phyloP scores from a whole-genome alignment of 164 flowering plant genomes.

The Houttuynia cordata region DNA sequence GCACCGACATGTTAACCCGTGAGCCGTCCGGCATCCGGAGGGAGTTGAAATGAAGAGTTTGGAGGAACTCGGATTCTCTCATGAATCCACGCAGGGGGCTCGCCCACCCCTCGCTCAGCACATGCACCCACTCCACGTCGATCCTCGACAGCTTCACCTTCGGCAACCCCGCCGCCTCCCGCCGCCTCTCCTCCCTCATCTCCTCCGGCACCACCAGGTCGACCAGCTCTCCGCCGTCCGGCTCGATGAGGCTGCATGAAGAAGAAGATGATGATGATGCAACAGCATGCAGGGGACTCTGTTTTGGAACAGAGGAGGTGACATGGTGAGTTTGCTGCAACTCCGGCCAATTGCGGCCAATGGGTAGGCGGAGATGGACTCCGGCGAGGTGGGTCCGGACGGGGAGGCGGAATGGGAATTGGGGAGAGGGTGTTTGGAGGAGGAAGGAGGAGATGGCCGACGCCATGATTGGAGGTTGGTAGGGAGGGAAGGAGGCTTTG shows the following conservation, averaged over 20 bases:
- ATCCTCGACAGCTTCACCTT: conserved; percentile 49
- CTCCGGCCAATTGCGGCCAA: neutral
- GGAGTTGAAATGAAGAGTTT: conserved; percentile 95
- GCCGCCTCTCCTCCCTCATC: conserved; percentile 25
- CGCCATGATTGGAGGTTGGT: too few relatives aligned
- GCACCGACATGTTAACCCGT: conserved; percentile 92
- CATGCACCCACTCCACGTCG: conserved; percentile 91
- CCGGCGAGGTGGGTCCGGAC: neutral
- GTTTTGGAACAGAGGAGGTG: neutral
- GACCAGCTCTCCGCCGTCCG: conserved; percentile 84
- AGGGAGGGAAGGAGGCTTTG: too few relatives aligned
- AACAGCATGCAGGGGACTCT: neutral
- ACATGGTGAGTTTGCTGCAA: neutral
- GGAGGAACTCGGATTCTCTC: conserved; percentile 98
- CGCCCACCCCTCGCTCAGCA: conserved; percentile 41
- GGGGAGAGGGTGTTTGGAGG: neutral
- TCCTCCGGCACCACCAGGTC: conserved; percentile 52
- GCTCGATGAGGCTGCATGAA: conserved; percentile 74
- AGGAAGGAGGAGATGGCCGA: neutral
- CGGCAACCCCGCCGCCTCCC: conserved; percentile 45
- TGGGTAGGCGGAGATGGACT: neutral
- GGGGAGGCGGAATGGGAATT: neutral
- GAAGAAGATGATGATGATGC: too few relatives aligned
- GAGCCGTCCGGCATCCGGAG: conserved; percentile 73
- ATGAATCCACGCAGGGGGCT: conserved; percentile 58